Conservation (phyloP, 2,329 filamentous ascomycete species). For the Exophiala alcalophila region DNA sequence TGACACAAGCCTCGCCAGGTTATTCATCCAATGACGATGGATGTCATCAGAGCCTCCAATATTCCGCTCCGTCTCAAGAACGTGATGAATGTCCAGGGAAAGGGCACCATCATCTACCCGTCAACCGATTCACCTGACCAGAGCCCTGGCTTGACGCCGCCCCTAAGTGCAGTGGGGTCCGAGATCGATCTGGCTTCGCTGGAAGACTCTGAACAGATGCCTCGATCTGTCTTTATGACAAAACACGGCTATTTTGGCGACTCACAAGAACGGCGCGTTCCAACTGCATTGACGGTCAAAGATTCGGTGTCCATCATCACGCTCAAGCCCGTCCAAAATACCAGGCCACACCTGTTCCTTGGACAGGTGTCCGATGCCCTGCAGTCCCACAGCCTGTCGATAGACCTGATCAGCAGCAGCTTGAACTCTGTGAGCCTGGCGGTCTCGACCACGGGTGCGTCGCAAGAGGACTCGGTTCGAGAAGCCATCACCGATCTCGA, state of each 20-base stretch:
- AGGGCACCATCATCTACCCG: slow-evolving; percentile 67
- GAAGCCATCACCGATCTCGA: slow-evolving; percentile 67
- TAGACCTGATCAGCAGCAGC: slow-evolving; percentile 92
- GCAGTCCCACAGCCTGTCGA: slow-evolving; percentile 78
- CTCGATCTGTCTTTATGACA: slow-evolving; percentile 46
- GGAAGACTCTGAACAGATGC: too few species aligned
- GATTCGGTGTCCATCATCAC: slow-evolving; percentile 95
- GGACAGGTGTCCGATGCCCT: slow-evolving; percentile 92
- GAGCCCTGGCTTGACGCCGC: neutral
- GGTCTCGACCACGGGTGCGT: slow-evolving; percentile 63
- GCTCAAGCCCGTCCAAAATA: slow-evolving; percentile 94
- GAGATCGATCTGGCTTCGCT: too few species aligned
- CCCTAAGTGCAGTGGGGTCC: too few species aligned
- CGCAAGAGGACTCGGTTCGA: slow-evolving; percentile 60
- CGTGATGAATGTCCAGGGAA: slow-evolving; percentile 62
- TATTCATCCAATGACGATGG: slow-evolving; percentile 99
- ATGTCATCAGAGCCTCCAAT: slow-evolving; percentile 68
- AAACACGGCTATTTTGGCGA: slow-evolving; percentile 47
- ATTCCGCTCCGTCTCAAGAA: slow-evolving; percentile 68
- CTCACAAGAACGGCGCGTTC: slow-evolving; percentile 57
- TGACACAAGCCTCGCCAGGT: too few species aligned
- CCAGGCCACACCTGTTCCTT: slow-evolving; percentile 92
- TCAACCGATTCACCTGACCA: slow-evolving; percentile 35
- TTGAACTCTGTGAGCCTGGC: slow-evolving; percentile 93
- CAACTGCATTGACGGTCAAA: slow-evolving; percentile 93